Conservation (phyloP, 345 rosid species). For the Bretschneidera sinensis region DNA sequence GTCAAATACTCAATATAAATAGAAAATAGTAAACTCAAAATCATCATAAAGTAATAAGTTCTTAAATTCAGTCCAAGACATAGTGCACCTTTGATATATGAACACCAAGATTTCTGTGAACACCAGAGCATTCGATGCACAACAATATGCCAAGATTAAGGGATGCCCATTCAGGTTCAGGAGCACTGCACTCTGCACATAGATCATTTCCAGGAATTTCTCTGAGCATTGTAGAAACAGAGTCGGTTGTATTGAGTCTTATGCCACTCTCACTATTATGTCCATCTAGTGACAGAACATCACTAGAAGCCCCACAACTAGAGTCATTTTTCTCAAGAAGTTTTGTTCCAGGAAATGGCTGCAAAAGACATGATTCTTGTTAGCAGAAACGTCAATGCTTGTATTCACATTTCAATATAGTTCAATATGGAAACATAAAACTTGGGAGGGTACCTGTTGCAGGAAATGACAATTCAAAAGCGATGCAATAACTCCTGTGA, state of each 20-base stretch:
- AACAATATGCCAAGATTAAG: slow-evolving; percentile 82
- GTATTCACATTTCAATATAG: slow-evolving; percentile 5
- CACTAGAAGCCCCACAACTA: slow-evolving; percentile 26
- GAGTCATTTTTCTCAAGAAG: slow-evolving; percentile 28
- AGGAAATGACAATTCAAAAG: slow-evolving; percentile 61
- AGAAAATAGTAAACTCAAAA: too few relatives aligned
- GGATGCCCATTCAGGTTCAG: slow-evolving; percentile 89
- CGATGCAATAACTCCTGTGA: slow-evolving; percentile 63
- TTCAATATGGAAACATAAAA: neutral
- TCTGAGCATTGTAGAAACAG: slow-evolving; percentile 45
- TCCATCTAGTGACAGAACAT: slow-evolving; percentile 25
- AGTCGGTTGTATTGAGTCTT: slow-evolving; percentile 30
- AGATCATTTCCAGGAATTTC: slow-evolving; percentile 68
- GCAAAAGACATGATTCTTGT: slow-evolving; percentile 24
- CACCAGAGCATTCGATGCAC: slow-evolving; percentile 89
- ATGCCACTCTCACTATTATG: slow-evolving; percentile 22
- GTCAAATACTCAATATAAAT: neutral
- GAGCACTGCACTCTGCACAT: slow-evolving; percentile 81
- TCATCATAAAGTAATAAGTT: neutral
- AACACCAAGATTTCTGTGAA: slow-evolving; percentile 89
- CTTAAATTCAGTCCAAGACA: slow-evolving; percentile 6
- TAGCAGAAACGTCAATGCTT: slow-evolving; percentile 10
- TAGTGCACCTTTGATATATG: slow-evolving; percentile 76
- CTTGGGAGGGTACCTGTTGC: slow-evolving; percentile 51
- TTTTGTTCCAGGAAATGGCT: slow-evolving; percentile 36